Evolutionary conservation across 2,329 filamentous ascomycete species (phyloP).

Genomic region (Cordyceps fumosorosea): DNA sequence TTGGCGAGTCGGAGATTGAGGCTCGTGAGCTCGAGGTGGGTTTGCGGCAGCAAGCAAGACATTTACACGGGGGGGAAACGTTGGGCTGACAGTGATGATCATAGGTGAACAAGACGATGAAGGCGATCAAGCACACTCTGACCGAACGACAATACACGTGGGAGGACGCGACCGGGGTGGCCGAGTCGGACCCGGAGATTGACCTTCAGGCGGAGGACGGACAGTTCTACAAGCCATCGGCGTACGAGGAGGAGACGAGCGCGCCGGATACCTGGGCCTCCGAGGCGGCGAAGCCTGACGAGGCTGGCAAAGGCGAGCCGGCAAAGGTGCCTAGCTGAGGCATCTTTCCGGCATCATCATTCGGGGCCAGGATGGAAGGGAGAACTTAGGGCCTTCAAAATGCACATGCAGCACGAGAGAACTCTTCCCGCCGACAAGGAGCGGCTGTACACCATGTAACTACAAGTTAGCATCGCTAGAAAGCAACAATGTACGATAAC

Average conservation of each 20-base stretch:
- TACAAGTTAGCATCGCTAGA: background rate
- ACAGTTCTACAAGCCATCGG: constrained; percentile 42
- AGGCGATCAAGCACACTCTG: constrained; percentile 73
- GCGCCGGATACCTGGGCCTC: constrained; percentile 20
- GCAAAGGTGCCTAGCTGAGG: constrained; percentile 11
- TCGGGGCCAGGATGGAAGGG: too few species aligned
- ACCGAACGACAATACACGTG: constrained; percentile 87
- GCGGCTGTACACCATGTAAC: constrained; percentile 11
- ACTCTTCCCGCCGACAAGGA: background rate
- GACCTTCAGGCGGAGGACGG: constrained; percentile 44
- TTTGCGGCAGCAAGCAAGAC: too few species aligned
- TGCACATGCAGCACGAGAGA: background rate
- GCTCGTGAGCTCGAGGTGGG: constrained; percentile 60
- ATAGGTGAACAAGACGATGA: constrained; percentile 72
- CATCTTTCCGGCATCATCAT: background rate
- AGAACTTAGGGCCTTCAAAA: background rate
- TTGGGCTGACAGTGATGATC: background rate
- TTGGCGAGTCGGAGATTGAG: constrained; percentile 62
- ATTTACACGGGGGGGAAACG: constrained; percentile 1
- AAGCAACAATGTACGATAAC: constrained; percentile 3
- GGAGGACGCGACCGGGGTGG: constrained; percentile 65
- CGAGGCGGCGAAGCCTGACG: constrained; percentile 17
- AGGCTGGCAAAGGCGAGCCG: constrained; percentile 7
- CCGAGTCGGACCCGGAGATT: constrained; percentile 60
- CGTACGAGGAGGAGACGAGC: constrained; percentile 29